Evolutionary conservation across 495 filamentous ascomycete species (phyloP), one percentile per base, ranked within the genome.

Genomic region (Wilcoxina mikolae): DNA sequence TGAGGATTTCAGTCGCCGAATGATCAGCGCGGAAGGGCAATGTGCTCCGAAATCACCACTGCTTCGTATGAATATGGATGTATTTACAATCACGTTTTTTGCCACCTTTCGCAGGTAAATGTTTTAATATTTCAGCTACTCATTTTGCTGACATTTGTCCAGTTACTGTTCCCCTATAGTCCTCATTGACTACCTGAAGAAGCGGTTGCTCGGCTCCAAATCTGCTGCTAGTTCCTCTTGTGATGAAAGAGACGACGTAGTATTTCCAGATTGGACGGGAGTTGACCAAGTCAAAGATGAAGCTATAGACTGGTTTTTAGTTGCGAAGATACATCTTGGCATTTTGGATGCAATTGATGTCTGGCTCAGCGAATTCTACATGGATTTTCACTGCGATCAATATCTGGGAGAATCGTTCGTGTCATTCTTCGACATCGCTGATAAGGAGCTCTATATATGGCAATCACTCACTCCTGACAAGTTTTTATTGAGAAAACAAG

Each of bases 191-290:
- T 68, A 67, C 24, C 49, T 68, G 20, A 68, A 68, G 51, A 68
- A 68, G 48, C 65, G 65, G 4, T 59, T 68, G 24, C 29, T 68
- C 24, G 65, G 65, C 5, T 64, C 65, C 23, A 68, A 68, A 56
- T 67, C 65, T 2, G 59, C 65, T 42, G 65, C 65, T 42, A 62
- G 59, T 24, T 51, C 59, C 38, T 60, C 59, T 4, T 49, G 61
- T 18, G 57, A 68, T 39, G 65, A 61, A 56, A 65, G 64, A 42
- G 65, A 68, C 29, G 65, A 68, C 50, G 63, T 66, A 35, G 64
- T 66, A 17, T 68, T 68, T 44, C 65, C 65, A 22, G 65, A 68
- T 53, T 68, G 65, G 65, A 68, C 65, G 29, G 65, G 65, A n/a
- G 57, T 60, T 3, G 62, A 65, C 48, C 62, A 54, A 24, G 31